Evolutionary conservation across 2,329 filamentous ascomycete genomes (phyloP), one percentile per base, ranked within the genome.

Genomic region (Sarocladium oryzae): DNA sequence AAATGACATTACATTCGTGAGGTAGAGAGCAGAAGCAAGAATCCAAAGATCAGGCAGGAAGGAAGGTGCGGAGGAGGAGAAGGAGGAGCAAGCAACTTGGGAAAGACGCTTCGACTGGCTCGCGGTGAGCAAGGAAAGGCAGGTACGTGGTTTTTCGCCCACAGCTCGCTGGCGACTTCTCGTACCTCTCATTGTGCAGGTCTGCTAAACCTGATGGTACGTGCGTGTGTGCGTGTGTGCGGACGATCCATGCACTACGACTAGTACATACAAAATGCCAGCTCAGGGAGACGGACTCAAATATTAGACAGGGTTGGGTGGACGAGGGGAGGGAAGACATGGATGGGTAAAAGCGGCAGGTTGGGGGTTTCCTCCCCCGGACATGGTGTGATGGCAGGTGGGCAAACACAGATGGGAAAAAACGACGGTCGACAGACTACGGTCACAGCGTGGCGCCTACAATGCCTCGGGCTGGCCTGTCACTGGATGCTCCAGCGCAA

Each of bases 371-470:
- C 23, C 15, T 11, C 11, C 21, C 24, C 46, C 28, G 32, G 24
- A 36, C 32, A 49, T 15, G 11, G 45, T 49, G 45, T 49, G 32
- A 49, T 33, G 26, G 16, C 37, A 43, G 13, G 40, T 43, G 40
- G 40, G 23, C 43, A 28, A 20, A 41, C 37, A 41, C 37, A 41
- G 23, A 18, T 9, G 35, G 6, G 6, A 20, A 10, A 24, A 24
- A n/a, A 33, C 28, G 28, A 48, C 21, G n/a, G 26, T 33, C 24
- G 10, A 33, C 16, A 5, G 43, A 48, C 43, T 48, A 66, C 63
- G 67, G 64, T 66, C 64, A 66, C 66, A 70, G 66, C 59, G 65
- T 63, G 69, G 72, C 72, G 72, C 66, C 67, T 73, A 72, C 60
- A 59, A 56, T 59, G 62, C 58, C 58, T 62, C 62, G 63, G 64